Conservation (phyloP, 257 asterid genomes). For the Scutellaria minor region DNA sequence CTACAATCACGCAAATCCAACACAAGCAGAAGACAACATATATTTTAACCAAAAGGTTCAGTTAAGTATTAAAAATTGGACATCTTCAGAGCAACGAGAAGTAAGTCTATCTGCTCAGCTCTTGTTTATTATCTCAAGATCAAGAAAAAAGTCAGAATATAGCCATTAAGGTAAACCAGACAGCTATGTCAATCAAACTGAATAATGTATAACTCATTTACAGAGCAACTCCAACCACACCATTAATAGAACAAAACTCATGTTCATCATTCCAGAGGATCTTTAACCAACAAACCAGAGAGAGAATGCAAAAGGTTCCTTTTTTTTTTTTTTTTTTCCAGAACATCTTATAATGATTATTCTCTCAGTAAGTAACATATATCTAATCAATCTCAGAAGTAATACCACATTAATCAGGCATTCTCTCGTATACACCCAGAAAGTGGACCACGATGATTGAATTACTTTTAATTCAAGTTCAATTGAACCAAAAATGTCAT, state of each 20-base stretch:
- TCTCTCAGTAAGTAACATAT: constrained; percentile 3
- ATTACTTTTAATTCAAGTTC: constrained; percentile 31
- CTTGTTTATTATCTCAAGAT: neutral
- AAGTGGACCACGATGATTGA: neutral
- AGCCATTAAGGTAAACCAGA: constrained; percentile 2
- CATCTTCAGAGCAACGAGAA: constrained; percentile 14
- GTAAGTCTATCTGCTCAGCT: neutral
- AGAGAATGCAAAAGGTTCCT: neutral
- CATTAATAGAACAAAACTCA: neutral
- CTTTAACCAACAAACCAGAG: neutral
- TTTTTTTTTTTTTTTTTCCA: too few relatives aligned
- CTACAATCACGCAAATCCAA: constrained; percentile 4
- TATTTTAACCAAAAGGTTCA: neutral
- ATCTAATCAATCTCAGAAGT: constrained; percentile 16
- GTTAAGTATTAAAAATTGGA: constrained; percentile 4
- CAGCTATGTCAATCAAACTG: neutral
- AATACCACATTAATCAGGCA: constrained; percentile 16
- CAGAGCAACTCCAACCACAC: constrained; percentile 5
- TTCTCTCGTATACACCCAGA: neutral
- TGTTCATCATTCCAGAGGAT: neutral
- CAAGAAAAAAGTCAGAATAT: too few relatives aligned
- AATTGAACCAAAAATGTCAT: constrained; percentile 2
- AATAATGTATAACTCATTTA: neutral
- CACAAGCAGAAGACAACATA: neutral
- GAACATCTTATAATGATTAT: constrained; percentile 7